Conservation (phyloP, 768 basidiomycete species). For the Mycena rebaudengoi region DNA sequence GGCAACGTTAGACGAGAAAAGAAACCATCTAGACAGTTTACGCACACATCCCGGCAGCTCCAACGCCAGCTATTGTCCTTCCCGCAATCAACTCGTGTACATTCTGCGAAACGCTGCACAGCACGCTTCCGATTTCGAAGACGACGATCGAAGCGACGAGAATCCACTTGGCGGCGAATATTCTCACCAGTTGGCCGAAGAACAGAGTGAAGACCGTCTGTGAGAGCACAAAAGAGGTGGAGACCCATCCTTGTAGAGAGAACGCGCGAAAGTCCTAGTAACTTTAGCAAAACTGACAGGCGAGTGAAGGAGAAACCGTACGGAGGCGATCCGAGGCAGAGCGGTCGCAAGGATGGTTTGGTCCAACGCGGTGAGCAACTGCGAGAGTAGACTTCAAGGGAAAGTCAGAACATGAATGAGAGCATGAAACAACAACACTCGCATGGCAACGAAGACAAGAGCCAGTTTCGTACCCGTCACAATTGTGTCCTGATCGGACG, state of each 20-base stretch:
- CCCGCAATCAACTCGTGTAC: conserved; percentile 45
- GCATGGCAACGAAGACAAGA: neutral
- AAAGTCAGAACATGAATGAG: neutral
- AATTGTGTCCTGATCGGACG: neutral
- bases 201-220: conserved; percentile 35
- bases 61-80: conserved; percentile 51
- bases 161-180: conserved; percentile 41
- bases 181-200: conserved; percentile 38
- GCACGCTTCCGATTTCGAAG: conserved; percentile 52
- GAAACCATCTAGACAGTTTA: neutral
- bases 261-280: neutral
- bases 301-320: conserved; percentile 28
- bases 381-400: neutral
- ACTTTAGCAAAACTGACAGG: conserved; percentile 29
- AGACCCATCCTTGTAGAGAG: conserved; percentile 10
- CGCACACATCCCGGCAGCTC: conserved; percentile 44
- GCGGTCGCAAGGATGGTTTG: conserved; percentile 44
- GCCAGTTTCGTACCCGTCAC: neutral
- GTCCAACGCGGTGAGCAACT: conserved; percentile 41
- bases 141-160: conserved; percentile 24
- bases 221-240: conserved; percentile 33
- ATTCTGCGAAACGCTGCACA: conserved; percentile 43
- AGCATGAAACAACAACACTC: neutral
- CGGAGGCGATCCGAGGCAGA: conserved; percentile 36
- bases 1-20: neutral